Evolutionary conservation across 2,329 filamentous ascomycete genomes (phyloP).

Genomic region (Aspergillus sp.): DNA sequence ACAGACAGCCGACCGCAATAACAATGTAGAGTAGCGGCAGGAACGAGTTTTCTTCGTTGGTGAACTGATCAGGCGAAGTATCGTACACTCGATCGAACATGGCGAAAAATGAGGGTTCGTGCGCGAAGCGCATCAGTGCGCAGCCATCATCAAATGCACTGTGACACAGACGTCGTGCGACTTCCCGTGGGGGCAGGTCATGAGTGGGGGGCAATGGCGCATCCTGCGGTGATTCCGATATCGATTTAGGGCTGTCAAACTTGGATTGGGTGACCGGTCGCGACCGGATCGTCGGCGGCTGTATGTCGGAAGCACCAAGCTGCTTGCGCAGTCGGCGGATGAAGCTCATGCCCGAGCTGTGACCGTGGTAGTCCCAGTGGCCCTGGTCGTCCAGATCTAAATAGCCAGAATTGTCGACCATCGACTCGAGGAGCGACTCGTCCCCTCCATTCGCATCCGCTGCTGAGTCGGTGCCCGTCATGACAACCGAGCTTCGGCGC

Average conservation of each 20-base stretch:
- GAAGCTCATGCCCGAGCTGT: constrained; percentile 89
- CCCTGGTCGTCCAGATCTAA: constrained; percentile 89
- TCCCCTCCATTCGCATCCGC: constrained; percentile 51
- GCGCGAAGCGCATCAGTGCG: constrained; percentile 70
- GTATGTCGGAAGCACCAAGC: constrained; percentile 68
- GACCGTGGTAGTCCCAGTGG: constrained; percentile 92
- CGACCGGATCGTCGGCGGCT: constrained; percentile 54
- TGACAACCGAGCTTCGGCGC: constrained; percentile 15
- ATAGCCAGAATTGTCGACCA: constrained; percentile 91
- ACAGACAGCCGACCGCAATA: constrained; percentile 73
- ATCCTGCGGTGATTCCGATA: constrained; percentile 65
- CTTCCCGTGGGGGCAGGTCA: constrained; percentile 68
- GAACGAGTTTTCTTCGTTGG: constrained; percentile 66
- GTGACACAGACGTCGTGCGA: constrained; percentile 59
- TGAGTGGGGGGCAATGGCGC: constrained; percentile 56
- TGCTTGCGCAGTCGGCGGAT: constrained; percentile 84
- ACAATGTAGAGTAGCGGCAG: constrained; percentile 71
- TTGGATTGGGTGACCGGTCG: constrained; percentile 56
- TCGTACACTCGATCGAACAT: constrained; percentile 78
- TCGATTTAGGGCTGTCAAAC: constrained; percentile 70
- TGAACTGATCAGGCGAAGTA: constrained; percentile 62
- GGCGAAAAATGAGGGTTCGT: constrained; percentile 77
- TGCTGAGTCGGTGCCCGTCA: constrained; percentile 20
- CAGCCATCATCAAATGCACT: constrained; percentile 65
- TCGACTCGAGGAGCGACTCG: constrained; percentile 80